phyloP scores from a whole-genome alignment of 1,284 basidiomycete species.

The Neonothopanus nambi region DNA sequence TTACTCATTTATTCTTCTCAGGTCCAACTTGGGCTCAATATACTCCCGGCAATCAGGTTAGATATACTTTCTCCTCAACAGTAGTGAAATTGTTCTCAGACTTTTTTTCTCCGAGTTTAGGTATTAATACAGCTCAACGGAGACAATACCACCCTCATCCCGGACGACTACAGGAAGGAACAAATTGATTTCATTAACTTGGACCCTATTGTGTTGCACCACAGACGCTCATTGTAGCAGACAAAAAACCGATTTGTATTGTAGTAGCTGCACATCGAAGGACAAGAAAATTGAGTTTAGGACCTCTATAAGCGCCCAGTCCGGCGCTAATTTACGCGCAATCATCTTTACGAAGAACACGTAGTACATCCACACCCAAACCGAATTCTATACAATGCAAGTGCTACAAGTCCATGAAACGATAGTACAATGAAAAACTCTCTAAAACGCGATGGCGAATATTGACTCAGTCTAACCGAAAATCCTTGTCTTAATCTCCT shows the following conservation, averaged over 20 bases:
- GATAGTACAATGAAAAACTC: no score
- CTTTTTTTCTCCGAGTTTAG: constrained; percentile 22
- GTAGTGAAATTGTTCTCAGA: not conserved
- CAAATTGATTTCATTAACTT: constrained; percentile 38
- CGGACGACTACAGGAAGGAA: constrained; percentile 35
- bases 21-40: constrained; percentile 39
- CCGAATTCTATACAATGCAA: no score
- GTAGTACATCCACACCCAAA: no score
- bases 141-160: constrained; percentile 35
- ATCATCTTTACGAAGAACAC: no score
- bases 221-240: constrained; percentile 15
- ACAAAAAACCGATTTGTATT: no score
- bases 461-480: constrained; percentile 24
- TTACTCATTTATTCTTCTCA: constrained; percentile 15
- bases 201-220: constrained; percentile 26
- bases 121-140: constrained; percentile 38
- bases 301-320: no score
- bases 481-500: constrained; percentile 39
- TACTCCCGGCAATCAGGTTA: constrained; percentile 28
- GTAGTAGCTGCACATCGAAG: no score
- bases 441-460: no score
- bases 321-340: no score
- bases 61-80: constrained; percentile 1
- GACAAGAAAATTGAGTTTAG: no score
- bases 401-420: no score